phyloP scores from a whole-genome alignment of 2,329 filamentous ascomycete species.

The Sporothrix phasma region DNA sequence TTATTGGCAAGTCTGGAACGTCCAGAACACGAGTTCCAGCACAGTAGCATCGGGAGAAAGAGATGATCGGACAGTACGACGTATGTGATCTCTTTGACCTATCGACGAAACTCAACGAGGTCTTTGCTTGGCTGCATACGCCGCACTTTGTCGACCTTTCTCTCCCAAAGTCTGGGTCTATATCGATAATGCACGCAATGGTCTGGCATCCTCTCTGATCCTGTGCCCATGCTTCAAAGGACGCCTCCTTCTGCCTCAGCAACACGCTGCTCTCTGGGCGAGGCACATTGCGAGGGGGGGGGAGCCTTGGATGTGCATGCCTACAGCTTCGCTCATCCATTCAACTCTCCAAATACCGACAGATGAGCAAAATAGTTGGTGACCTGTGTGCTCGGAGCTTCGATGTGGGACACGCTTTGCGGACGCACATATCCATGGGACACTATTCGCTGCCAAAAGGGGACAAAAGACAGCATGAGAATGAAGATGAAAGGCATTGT shows the following conservation, averaged over 20 bases:
- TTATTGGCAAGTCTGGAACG: no score
- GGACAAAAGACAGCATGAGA: not conserved
- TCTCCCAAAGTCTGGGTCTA: not conserved
- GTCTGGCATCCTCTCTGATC: not conserved
- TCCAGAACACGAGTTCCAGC: no score
- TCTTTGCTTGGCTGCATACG: no score
- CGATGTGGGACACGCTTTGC: no score
- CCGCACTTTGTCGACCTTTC: not conserved
- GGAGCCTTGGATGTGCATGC: not conserved
- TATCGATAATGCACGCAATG: not conserved
- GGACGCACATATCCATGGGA: not conserved
- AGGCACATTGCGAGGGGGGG: not conserved
- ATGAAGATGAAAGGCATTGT: not conserved
- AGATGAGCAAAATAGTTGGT: not conserved
- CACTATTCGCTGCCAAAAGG: not conserved
- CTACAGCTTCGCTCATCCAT: not conserved
- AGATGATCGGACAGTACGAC: no score
- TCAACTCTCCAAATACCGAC: not conserved
- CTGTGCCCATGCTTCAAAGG: no score
- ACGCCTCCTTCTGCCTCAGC: not conserved
- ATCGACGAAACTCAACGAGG: no score
- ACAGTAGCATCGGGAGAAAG: no score
- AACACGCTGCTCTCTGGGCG: not conserved
- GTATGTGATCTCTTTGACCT: no score
- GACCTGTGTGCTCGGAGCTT: no score